These are phyloP conservation scores for Hemisphaericaspora xylofermentans DNA, from an alignment of 1,139 yeast species.

Conservation along the genomic window DNA sequence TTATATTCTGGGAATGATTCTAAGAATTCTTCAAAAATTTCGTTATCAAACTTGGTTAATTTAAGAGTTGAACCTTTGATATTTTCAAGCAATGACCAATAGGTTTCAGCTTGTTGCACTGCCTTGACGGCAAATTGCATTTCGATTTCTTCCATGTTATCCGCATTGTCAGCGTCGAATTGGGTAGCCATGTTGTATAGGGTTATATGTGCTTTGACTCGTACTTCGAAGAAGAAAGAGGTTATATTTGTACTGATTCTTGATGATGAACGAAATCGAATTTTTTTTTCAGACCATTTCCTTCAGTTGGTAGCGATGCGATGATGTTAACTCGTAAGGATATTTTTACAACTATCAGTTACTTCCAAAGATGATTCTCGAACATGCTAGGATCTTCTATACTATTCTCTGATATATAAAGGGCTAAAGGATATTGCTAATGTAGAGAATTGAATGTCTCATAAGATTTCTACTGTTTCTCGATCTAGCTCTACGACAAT, in stretches of 20 bases:
- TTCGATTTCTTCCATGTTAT: constrained; percentile 71
- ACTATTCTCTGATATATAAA: too few relatives aligned
- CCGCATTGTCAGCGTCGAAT: constrained; percentile 57
- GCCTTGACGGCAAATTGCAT: constrained; percentile 98
- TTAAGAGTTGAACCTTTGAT: constrained; percentile 77
- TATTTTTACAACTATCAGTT: too few relatives aligned
- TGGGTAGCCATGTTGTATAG: constrained; percentile 22
- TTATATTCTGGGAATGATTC: constrained; percentile 84
- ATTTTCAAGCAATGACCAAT: constrained; percentile 77
- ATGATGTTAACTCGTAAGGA: too few relatives aligned
- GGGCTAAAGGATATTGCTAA: too few relatives aligned
- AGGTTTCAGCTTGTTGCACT: constrained; percentile 91
- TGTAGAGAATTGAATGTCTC: too few relatives aligned
- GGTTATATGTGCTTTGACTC: not conserved
- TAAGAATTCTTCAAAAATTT: constrained; percentile 66
- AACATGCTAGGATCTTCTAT: too few relatives aligned
- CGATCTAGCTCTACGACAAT: too few relatives aligned
- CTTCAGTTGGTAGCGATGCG: not conserved
- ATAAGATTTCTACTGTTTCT: too few relatives aligned
- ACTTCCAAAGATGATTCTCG: too few relatives aligned
- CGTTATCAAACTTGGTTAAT: constrained; percentile 80
- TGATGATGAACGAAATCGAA: not conserved
- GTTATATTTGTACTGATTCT: too few relatives aligned
- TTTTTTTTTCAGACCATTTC: not conserved
- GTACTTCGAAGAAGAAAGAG: not conserved